Conservation (phyloP, 192 early-diverging fungal species). For the Phycomyces nitens region DNA sequence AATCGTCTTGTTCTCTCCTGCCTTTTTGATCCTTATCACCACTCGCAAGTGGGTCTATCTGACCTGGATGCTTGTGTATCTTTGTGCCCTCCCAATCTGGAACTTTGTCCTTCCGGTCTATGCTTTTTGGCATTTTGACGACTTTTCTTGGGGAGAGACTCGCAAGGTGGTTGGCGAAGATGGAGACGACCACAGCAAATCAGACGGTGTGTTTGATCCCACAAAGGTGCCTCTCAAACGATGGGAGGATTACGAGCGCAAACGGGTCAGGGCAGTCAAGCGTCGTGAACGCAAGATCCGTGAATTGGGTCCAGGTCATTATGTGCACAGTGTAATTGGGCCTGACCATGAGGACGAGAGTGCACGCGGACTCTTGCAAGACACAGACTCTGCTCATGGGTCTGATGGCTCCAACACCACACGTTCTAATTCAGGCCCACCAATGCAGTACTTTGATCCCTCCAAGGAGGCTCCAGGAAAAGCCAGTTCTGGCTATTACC, state of each 20-base stretch:
- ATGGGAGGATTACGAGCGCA: conserved; percentile 85
- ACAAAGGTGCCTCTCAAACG: conserved; percentile 73
- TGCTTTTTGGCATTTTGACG: conserved; percentile 95
- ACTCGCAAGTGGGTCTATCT: conserved; percentile 81
- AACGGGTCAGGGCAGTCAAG: conserved; percentile 64
- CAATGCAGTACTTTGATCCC: conserved; percentile 35
- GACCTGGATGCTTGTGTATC: conserved; percentile 86
- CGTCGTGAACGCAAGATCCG: conserved; percentile 61
- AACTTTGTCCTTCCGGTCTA: conserved; percentile 90
- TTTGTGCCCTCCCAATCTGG: conserved; percentile 88
- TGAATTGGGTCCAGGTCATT: conserved; percentile 18
- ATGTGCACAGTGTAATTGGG: conserved; percentile 6
- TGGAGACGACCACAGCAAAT: conserved; percentile 68
- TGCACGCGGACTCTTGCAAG: conserved; percentile 6
- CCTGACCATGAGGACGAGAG: conserved; percentile 16
- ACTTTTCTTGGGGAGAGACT: conserved; percentile 88
- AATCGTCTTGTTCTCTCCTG: conserved; percentile 82
- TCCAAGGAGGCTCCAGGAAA: conserved; percentile 36
- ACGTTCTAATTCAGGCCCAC: background rate
- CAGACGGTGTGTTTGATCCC: conserved; percentile 78
- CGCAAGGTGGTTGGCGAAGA: conserved; percentile 72
- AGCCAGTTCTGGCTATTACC: conserved; percentile 30
- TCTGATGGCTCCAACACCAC: conserved; percentile 19
- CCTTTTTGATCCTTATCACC: conserved; percentile 84
- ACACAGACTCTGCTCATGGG: conserved; percentile 13